Percentiles rank a stretch among this genome's conserved stretches.
phyloP scores from a whole-genome alignment of 345 rosid genomes.

The Rhodamnia rubescens region DNA sequence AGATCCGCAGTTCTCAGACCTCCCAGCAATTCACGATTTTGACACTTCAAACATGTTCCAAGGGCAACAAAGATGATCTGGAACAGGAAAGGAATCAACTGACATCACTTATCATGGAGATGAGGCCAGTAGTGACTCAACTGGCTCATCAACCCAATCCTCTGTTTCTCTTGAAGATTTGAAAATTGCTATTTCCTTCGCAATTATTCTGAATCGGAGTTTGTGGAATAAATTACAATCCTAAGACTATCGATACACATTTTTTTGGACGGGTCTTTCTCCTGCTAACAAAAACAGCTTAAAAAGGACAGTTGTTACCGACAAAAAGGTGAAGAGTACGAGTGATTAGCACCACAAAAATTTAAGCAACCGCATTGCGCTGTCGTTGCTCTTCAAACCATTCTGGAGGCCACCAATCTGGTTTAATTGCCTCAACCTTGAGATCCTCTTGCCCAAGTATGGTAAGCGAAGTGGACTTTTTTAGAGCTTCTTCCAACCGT shows the following conservation, averaged over 20 bases:
- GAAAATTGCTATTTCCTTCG: neutral
- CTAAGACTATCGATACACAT: neutral
- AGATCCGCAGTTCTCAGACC: neutral
- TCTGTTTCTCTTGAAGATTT: neutral
- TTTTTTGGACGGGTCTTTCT: neutral
- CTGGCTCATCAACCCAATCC: neutral
- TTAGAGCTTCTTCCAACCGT: conserved; percentile 61
- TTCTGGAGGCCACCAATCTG: conserved; percentile 78
- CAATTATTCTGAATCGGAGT: neutral
- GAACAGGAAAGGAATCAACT: neutral
- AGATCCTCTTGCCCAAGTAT: conserved; percentile 44
- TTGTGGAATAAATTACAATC: neutral
- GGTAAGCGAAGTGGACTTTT: conserved; percentile 19
- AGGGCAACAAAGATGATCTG: neutral
- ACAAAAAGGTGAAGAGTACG: neutral
- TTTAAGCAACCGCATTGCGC: conserved; percentile 24
- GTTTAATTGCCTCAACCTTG: conserved; percentile 52
- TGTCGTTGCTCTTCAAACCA: conserved; percentile 51
- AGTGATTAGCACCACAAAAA: neutral
- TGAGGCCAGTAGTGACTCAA: neutral
- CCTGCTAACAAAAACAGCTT: neutral
- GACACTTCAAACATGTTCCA: neutral
- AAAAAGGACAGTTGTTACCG: neutral
- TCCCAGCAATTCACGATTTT: neutral
- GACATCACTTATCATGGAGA: neutral